Evolutionary conservation across 306 rosid genomes (phyloP).

Genomic region (Cucurbita maxima): DNA sequence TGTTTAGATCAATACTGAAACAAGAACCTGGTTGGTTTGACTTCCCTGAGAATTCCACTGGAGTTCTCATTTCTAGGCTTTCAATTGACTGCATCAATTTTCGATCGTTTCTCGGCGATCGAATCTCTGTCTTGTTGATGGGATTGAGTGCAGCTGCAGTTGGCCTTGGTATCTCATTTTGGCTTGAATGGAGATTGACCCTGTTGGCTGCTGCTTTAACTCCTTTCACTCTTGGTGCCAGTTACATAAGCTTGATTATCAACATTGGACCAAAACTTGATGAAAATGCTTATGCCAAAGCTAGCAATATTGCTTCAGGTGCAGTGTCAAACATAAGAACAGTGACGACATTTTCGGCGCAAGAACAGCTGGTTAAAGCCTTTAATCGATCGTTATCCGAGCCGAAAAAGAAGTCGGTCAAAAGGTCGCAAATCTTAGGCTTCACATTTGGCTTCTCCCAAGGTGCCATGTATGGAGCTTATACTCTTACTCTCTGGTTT

Average conservation of each 20-base stretch:
- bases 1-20: conserved; percentile 58
- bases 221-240: conserved; percentile 88
- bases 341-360: conserved; percentile 74
- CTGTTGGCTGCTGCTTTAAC: conserved; percentile 67
- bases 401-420: conserved; percentile 42
- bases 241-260: conserved; percentile 60
- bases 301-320: conserved; percentile 83
- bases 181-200: conserved; percentile 35
- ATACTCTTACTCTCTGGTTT: conserved; percentile 63
- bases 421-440: conserved; percentile 58
- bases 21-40: conserved; percentile 99
- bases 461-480: conserved; percentile 77
- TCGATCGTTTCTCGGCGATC: conserved; percentile 60
- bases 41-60: conserved; percentile 62
- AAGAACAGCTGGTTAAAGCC: conserved; percentile 52
- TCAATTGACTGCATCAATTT: conserved; percentile 49
- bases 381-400: conserved; percentile 55
- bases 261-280: conserved; percentile 57
- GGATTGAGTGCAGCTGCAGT: conserved; percentile 70
- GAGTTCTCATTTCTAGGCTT: conserved; percentile 62
- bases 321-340: conserved; percentile 83
- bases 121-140: conserved; percentile 76
- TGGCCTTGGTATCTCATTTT: conserved; percentile 50
- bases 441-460: conserved; percentile 54
- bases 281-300: conserved; percentile 54